A percentile compares a stretch with the other conserved stretches of the same genome.
Evolutionary conservation across 352 stramenopile genomes (phyloP).

Genomic region (Phytophthora tubulina): DNA sequence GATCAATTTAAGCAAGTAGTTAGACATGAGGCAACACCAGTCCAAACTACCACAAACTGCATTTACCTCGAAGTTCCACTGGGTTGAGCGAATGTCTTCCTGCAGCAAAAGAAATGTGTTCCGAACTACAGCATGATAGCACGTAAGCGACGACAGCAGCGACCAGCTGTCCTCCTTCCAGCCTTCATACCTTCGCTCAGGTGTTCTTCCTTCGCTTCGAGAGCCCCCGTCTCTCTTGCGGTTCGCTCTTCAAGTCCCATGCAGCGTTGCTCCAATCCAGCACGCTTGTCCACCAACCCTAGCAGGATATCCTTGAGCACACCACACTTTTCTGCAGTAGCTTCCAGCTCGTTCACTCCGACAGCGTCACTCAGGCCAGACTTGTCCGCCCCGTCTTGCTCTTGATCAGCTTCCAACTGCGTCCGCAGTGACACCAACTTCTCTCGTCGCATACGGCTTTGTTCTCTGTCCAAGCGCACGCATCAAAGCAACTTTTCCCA

Average conservation of each 20-base stretch:
- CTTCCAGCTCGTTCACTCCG: conserved; percentile 36
- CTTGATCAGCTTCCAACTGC: conserved; percentile 18
- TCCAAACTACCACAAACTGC: too few relatives aligned
- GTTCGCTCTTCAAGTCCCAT: conserved; percentile 44
- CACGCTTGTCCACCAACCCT: conserved; percentile 35
- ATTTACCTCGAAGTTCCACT: conserved; percentile 47
- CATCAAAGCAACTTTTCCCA: not conserved
- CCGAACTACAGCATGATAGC: conserved; percentile 23
- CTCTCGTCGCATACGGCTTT: conserved; percentile 27
- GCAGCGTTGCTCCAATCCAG: conserved; percentile 31
- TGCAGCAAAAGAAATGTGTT: conserved; percentile 28
- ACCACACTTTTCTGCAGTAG: conserved; percentile 40
- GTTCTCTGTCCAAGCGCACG: conserved; percentile 28
- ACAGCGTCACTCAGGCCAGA: conserved; percentile 14
- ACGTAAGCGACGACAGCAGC: conserved; percentile 7
- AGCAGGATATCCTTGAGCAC: conserved; percentile 40
- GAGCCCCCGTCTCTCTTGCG: not conserved
- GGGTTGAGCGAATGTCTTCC: conserved; percentile 41
- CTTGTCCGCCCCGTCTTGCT: conserved; percentile 6
- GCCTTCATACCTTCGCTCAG: conserved; percentile 37
- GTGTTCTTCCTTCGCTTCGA: conserved; percentile 28
- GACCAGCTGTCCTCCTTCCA: not conserved
- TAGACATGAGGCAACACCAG: not conserved
- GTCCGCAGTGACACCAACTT: conserved; percentile 34
- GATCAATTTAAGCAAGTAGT: conserved; percentile 4